Evolutionary conservation across 495 filamentous ascomycete genomes (phyloP).

Genomic region (Xylaria grammica): DNA sequence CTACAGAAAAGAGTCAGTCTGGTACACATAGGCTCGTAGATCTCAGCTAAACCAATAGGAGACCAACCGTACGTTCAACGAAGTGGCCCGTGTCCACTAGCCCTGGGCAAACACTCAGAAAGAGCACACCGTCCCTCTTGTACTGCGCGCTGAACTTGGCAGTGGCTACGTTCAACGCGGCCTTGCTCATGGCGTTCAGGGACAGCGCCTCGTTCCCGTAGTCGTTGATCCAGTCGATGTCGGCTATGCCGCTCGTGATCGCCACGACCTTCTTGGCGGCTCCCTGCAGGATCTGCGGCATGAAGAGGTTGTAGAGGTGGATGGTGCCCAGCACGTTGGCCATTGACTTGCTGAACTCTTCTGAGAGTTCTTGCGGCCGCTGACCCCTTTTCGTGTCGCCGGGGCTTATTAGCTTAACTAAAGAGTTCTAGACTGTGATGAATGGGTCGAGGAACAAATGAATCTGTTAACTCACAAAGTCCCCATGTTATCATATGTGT

Average conservation of each 20-base stretch:
- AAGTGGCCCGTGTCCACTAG: constrained; percentile 45
- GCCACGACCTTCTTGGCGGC: constrained; percentile 59
- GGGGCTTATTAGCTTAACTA: not conserved
- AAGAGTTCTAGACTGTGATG: too few relatives aligned
- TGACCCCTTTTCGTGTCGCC: constrained; percentile 30
- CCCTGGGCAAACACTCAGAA: constrained; percentile 56
- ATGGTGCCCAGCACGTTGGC: constrained; percentile 57
- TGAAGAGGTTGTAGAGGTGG: constrained; percentile 57
- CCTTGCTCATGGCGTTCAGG: constrained; percentile 45
- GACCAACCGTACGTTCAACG: not conserved
- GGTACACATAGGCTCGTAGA: too few relatives aligned
- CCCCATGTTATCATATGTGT: constrained; percentile 30
- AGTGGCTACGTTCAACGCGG: constrained; percentile 50
- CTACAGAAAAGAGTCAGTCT: constrained; percentile 31
- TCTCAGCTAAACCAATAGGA: too few relatives aligned
- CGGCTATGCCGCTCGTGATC: constrained; percentile 55
- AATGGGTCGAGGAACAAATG: too few relatives aligned
- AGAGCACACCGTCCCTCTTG: constrained; percentile 56
- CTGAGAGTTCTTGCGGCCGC: constrained; percentile 35
- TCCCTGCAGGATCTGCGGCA: constrained; percentile 57
- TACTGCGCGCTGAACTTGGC: constrained; percentile 58
- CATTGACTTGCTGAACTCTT: constrained; percentile 38
- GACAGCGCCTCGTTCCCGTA: constrained; percentile 32
- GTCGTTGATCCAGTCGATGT: constrained; percentile 39
- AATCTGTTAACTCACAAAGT: constrained; percentile 32